Conservation (phyloP, 1,139 yeast genomes). For the Saccharomycopsis crataegensis region DNA sequence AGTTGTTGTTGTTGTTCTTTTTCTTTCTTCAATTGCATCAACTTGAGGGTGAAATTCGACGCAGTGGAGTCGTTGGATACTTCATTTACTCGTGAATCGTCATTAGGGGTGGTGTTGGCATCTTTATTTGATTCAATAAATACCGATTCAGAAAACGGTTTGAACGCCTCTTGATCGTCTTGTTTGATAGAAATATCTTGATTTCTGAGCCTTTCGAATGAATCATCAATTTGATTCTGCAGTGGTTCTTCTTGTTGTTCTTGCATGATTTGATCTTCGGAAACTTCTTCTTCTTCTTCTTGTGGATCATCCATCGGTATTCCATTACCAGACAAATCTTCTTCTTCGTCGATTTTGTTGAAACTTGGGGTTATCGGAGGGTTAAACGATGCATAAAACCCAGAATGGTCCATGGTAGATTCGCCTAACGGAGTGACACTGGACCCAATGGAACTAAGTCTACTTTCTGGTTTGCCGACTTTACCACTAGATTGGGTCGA, state of each 20-base stretch:
- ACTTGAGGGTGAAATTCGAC: conserved; percentile 16
- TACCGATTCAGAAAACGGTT: conserved; percentile 16
- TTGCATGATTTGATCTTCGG: not conserved
- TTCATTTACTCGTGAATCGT: not conserved
- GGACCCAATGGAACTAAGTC: conserved; percentile 15
- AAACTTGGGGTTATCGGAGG: not conserved
- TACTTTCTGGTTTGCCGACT: conserved; percentile 1
- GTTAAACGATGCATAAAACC: not conserved
- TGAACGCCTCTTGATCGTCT: conserved; percentile 10
- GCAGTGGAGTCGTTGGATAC: conserved; percentile 9
- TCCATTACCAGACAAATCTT: not conserved
- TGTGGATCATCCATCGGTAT: not conserved
- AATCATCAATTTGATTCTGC: not conserved
- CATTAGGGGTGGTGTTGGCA: not conserved
- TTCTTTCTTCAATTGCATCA: conserved; percentile 17
- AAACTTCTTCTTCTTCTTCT: not conserved
- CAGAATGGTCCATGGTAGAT: conserved; percentile 15
- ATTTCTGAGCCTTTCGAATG: not conserved
- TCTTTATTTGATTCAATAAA: not conserved
- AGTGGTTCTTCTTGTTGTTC: not conserved
- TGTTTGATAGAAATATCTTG: conserved; percentile 6
- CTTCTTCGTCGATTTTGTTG: not conserved
- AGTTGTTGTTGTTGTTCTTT: conserved; percentile 9
- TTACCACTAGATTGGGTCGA: conserved; percentile 3
- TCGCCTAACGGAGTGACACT: conserved; percentile 17